Percentiles rank a stretch among this genome's conserved stretches.
Evolutionary conservation across 345 rosid genomes (phyloP).

Genomic region (Pistacia vera): DNA sequence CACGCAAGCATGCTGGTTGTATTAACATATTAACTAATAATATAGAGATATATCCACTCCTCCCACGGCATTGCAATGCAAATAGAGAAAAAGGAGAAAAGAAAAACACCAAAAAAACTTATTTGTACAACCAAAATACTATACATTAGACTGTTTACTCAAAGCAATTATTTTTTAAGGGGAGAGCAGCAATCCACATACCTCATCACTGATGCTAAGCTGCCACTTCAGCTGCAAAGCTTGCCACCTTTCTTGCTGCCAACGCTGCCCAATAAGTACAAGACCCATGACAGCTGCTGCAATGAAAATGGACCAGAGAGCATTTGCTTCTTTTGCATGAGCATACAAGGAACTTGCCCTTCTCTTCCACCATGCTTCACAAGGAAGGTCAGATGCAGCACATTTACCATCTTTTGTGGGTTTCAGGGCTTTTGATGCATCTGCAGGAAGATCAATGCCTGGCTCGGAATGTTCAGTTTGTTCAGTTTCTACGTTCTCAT

Average conservation of each 20-base stretch:
- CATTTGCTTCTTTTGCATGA: conserved; percentile 82
- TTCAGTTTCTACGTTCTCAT: conserved; percentile 38
- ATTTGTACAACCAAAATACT: not conserved
- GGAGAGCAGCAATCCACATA: conserved; percentile 22
- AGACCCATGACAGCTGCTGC: conserved; percentile 95
- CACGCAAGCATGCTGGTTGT: not conserved
- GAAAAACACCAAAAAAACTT: not conserved
- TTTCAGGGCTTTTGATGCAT: conserved; percentile 34
- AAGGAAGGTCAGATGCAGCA: conserved; percentile 54
- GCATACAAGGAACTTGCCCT: conserved; percentile 70
- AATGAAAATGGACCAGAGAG: conserved; percentile 89
- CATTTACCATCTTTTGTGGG: conserved; percentile 44
- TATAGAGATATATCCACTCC: not conserved
- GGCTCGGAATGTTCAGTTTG: conserved; percentile 36
- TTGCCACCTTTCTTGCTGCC: conserved; percentile 97
- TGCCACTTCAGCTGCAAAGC: conserved; percentile 86
- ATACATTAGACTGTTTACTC: not conserved
- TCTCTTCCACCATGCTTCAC: conserved; percentile 97
- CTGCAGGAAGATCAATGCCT: conserved; percentile 36
- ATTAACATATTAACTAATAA: not conserved
- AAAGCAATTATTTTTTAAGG: not conserved
- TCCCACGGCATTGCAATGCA: not conserved
- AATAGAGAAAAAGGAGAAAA: not conserved
- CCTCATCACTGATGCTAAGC: conserved; percentile 67
- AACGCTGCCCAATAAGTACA: conserved; percentile 92